Evolutionary conservation across 257 asterid species (phyloP).

Genomic region (Nicotiana tabacum): DNA sequence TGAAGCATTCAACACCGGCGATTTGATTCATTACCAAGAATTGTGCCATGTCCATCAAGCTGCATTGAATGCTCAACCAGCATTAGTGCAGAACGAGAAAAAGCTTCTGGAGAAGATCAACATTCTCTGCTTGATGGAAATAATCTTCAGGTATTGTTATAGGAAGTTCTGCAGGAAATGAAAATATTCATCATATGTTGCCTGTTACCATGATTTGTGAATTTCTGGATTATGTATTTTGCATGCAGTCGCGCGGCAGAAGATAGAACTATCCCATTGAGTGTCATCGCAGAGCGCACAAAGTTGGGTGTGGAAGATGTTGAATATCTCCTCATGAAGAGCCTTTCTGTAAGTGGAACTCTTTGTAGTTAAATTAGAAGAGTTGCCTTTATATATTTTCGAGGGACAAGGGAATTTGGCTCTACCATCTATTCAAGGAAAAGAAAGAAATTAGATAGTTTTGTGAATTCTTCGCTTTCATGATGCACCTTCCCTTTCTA

Average conservation of each 20-base stretch:
- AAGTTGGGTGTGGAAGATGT: constrained; percentile 84
- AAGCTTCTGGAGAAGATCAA: constrained; percentile 92
- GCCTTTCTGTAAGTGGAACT: constrained; percentile 78
- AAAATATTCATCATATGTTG: not conserved
- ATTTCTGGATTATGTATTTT: not conserved
- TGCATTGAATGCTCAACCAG: constrained; percentile 82
- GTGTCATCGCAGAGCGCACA: constrained; percentile 76
- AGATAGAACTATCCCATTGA: constrained; percentile 83
- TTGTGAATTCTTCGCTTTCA: not conserved
- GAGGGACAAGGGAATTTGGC: not conserved
- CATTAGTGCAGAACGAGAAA: constrained; percentile 81
- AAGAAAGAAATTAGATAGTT: not conserved
- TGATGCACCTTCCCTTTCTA: not conserved
- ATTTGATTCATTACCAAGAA: constrained; percentile 82
- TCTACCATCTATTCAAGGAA: not conserved
- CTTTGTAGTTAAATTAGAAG: not conserved
- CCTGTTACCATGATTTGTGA: not conserved
- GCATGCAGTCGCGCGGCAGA: constrained; percentile 88
- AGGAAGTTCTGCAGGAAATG: not conserved
- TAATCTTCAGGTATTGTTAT: constrained; percentile 65
- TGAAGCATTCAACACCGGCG: constrained; percentile 90
- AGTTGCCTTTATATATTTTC: not conserved
- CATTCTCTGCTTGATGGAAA: constrained; percentile 96
- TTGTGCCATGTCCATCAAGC: constrained; percentile 74
- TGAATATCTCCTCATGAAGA: constrained; percentile 93